Evolutionary conservation across 495 filamentous ascomycete species (phyloP).

Genomic region (Lepidopterella palustris): DNA sequence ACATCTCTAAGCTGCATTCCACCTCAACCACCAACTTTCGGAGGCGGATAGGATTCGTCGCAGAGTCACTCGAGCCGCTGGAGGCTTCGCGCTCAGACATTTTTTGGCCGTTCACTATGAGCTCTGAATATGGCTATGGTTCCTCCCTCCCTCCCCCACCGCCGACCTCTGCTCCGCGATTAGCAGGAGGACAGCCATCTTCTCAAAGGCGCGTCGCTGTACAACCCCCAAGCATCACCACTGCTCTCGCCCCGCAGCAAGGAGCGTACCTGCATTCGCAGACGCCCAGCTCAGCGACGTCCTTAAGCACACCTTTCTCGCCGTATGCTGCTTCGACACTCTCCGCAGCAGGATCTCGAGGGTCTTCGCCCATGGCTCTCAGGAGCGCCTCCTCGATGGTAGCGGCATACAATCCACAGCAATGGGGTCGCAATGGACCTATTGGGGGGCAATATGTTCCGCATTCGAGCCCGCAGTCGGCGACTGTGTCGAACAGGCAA

Average conservation of each 20-base stretch:
- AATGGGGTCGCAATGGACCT: slow-evolving; percentile 35
- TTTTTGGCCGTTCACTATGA: slow-evolving; percentile 12
- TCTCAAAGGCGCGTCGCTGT: slow-evolving; percentile 30
- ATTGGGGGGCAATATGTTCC: slow-evolving; percentile 29
- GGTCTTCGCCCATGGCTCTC: slow-evolving; percentile 30
- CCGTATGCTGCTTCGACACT: slow-evolving; percentile 26
- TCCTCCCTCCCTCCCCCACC: slow-evolving; percentile 18
- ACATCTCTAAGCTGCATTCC: slow-evolving; percentile 18
- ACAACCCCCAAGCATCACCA: slow-evolving; percentile 31
- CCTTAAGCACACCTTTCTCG: slow-evolving; percentile 31
- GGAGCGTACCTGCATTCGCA: slow-evolving; percentile 24
- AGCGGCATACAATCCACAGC: slow-evolving; percentile 37
- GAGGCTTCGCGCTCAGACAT: slow-evolving; percentile 26
- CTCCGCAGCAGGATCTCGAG: slow-evolving; percentile 20
- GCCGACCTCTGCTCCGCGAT: slow-evolving; percentile 13
- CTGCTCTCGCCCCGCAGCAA: slow-evolving; percentile 25
- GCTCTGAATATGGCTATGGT: slow-evolving; percentile 22
- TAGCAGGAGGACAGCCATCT: slow-evolving; percentile 12
- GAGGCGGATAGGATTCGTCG: slow-evolving; percentile 21
- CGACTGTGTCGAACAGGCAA: slow-evolving; percentile 7
- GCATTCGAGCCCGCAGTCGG: slow-evolving; percentile 16
- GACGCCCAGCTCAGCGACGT: slow-evolving; percentile 25
- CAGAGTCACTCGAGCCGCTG: slow-evolving; percentile 34
- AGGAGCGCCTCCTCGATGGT: slow-evolving; percentile 23
- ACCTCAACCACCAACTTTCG: slow-evolving; percentile 10